Conservation (phyloP, 108 stramenopile species). For the Nitzschia inconspicua region DNA sequence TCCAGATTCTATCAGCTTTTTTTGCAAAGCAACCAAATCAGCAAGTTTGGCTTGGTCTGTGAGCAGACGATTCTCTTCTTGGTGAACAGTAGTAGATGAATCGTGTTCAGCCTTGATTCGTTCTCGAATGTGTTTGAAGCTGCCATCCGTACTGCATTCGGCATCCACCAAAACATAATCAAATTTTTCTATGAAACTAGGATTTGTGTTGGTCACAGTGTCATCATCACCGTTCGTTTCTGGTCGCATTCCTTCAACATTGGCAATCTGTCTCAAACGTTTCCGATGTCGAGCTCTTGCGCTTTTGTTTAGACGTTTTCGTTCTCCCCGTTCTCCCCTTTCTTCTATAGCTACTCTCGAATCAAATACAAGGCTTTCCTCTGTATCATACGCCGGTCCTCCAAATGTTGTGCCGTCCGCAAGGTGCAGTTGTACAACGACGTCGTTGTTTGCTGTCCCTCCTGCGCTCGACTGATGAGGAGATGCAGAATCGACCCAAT, state of each 20-base stretch:
- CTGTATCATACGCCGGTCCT: neutral
- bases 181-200: constrained; percentile 34
- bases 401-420: constrained; percentile 79
- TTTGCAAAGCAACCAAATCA: constrained; percentile 79
- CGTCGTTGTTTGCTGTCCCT: no score
- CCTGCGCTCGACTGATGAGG: neutral
- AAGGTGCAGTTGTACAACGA: constrained; percentile 50
- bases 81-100: neutral
- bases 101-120: constrained; percentile 4
- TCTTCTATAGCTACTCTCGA: constrained; percentile 53
- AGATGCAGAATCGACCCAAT: constrained; percentile 48
- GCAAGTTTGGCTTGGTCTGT: constrained; percentile 39
- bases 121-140: constrained; percentile 62
- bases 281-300: constrained; percentile 69
- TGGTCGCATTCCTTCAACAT: constrained; percentile 6
- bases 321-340: constrained; percentile 32
- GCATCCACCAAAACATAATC: constrained; percentile 93
- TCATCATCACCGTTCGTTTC: neutral
- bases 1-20: constrained; percentile 61
- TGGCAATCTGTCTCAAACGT: constrained; percentile 40
- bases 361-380: constrained; percentile 64
- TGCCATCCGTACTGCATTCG: constrained; percentile 94
- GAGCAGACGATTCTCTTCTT: constrained; percentile 24
- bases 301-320: constrained; percentile 88
- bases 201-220: neutral